These are phyloP conservation scores for Dalbergia oliveri DNA, from an alignment of 306 rosid genomes.

Conservation along the genomic window DNA sequence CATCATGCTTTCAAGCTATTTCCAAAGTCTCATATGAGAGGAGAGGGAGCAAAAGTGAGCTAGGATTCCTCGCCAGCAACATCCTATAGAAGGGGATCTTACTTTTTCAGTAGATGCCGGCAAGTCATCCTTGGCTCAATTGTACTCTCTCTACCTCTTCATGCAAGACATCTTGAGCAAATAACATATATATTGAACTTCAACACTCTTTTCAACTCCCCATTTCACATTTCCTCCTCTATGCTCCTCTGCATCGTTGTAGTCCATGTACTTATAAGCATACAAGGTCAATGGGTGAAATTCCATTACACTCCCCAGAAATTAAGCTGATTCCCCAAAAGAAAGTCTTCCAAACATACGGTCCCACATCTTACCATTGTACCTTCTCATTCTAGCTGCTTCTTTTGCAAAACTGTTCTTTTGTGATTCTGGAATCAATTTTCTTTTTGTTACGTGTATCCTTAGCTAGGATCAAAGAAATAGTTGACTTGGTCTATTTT, in stretches of 20 bases:
- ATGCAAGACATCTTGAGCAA: slow-evolving; percentile 45
- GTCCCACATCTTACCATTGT: background rate
- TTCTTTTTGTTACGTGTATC: background rate
- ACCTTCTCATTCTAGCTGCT: no score
- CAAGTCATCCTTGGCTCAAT: slow-evolving; percentile 70
- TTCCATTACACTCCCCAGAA: background rate
- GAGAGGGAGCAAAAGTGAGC: slow-evolving; percentile 48
- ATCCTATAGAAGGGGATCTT: background rate
- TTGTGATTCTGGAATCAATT: no score
- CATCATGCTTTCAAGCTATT: slow-evolving; percentile 12
- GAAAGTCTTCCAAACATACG: background rate
- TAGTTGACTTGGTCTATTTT: slow-evolving; percentile 38
- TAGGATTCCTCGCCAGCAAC: slow-evolving; percentile 43
- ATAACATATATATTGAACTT: background rate
- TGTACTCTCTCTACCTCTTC: slow-evolving; percentile 50
- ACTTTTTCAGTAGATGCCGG: slow-evolving; percentile 39
- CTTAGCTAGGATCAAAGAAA: slow-evolving; percentile 29
- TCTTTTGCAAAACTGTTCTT: no score
- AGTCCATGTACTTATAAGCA: slow-evolving; percentile 45
- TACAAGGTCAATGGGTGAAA: slow-evolving; percentile 45
- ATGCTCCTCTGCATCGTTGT: background rate
- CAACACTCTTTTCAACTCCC: background rate
- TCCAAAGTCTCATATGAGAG: slow-evolving; percentile 41
- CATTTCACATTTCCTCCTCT: slow-evolving; percentile 1
- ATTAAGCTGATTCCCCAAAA: no score